phyloP scores from a whole-genome alignment of 2,329 filamentous ascomycete genomes.

The Colletotrichum tofieldiae region DNA sequence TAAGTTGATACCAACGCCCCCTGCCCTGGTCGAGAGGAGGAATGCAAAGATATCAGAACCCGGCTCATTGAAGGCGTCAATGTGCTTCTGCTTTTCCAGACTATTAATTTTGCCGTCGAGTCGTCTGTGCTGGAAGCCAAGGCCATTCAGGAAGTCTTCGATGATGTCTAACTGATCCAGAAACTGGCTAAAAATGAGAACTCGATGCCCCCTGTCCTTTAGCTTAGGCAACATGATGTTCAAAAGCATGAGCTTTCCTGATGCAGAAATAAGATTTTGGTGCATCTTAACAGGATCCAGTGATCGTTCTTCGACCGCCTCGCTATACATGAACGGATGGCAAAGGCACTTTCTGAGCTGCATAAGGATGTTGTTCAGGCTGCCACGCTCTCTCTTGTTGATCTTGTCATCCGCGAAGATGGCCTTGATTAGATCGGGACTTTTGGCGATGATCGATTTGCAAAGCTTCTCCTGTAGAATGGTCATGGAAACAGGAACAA shows the following conservation, averaged over 20 bases:
- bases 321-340: slow-evolving; percentile 95
- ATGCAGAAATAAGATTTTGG: slow-evolving; percentile 90
- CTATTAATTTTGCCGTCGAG: slow-evolving; percentile 89
- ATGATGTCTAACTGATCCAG: slow-evolving; percentile 89
- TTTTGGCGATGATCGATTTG: slow-evolving; percentile 93
- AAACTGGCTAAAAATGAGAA: slow-evolving; percentile 97
- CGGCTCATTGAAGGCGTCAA: slow-evolving; percentile 93
- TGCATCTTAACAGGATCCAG: slow-evolving; percentile 75
- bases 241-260: slow-evolving; percentile 88
- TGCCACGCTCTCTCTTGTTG: slow-evolving; percentile 81
- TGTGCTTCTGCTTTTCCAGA: slow-evolving; percentile 92
- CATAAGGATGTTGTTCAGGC: slow-evolving; percentile 94
- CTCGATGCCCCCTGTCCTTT: slow-evolving; percentile 86
- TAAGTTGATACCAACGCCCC: slow-evolving; percentile 97
- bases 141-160: slow-evolving; percentile 89
- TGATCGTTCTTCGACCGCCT: slow-evolving; percentile 87
- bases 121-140: slow-evolving; percentile 82
- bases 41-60: slow-evolving; percentile 90
- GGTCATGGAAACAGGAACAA: slow-evolving; percentile 96
- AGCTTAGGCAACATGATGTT: slow-evolving; percentile 91
- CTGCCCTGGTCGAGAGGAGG: slow-evolving; percentile 91
- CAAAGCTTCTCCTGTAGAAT: slow-evolving; percentile 94
- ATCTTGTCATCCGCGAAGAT: slow-evolving; percentile 82
- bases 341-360: slow-evolving; percentile 95
- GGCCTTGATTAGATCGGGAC: slow-evolving; percentile 87